Evolutionary conservation across 345 rosid species (phyloP).

Genomic region (Rhizophora mangle): DNA sequence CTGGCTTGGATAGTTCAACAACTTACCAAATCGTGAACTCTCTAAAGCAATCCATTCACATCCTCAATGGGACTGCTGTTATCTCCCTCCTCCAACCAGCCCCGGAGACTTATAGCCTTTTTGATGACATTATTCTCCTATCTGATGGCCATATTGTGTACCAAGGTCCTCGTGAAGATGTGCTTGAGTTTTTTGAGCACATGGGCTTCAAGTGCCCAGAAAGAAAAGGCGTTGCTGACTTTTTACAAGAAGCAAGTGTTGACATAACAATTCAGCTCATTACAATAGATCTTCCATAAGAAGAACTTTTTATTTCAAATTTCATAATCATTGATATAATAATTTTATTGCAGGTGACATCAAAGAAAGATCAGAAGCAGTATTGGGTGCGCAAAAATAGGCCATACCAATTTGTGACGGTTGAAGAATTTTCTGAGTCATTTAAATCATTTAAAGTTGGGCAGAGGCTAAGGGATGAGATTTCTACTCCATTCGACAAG

Average conservation of each 20-base stretch:
- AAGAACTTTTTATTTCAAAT: not conserved
- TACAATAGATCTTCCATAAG: not conserved
- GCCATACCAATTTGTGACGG: conserved; percentile 52
- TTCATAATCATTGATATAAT: not conserved
- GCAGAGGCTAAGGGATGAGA: conserved; percentile 33
- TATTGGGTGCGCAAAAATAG: conserved; percentile 48
- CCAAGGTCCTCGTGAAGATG: conserved; percentile 64
- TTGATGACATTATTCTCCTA: conserved; percentile 66
- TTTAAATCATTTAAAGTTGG: conserved; percentile 46
- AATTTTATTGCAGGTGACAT: conserved; percentile 50
- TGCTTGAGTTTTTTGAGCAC: conserved; percentile 48
- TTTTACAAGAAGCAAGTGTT: conserved; percentile 63
- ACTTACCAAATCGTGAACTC: conserved; percentile 71
- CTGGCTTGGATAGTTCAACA: conserved; percentile 79
- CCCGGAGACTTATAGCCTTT: conserved; percentile 63
- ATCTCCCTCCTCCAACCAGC: conserved; percentile 84
- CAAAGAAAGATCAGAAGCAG: conserved; percentile 71
- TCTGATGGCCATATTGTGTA: conserved; percentile 63
- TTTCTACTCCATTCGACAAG: conserved; percentile 49
- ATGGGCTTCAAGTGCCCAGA: conserved; percentile 78
- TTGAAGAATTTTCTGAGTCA: conserved; percentile 47
- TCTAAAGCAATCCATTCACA: conserved; percentile 64
- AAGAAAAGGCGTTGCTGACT: conserved; percentile 77
- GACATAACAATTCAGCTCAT: not conserved
- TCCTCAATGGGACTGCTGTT: conserved; percentile 57